phyloP scores from a whole-genome alignment of 768 basidiomycete genomes.

The Asterophora lycoperdoides region DNA sequence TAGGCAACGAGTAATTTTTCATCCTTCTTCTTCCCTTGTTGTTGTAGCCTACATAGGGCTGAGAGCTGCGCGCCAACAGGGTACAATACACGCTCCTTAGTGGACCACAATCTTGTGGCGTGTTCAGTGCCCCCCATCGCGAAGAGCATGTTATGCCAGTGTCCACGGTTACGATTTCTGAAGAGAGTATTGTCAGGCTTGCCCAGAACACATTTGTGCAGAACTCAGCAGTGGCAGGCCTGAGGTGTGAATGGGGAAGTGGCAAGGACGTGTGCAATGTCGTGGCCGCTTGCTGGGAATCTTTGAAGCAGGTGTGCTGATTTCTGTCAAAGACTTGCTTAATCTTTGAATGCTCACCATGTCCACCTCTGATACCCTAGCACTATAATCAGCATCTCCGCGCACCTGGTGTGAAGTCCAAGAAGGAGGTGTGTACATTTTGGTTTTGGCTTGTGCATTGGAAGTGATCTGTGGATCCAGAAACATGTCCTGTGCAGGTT shows the following conservation, averaged over 20 bases:
- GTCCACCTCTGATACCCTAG: neutral
- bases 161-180: slow-evolving; percentile 13
- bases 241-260: slow-evolving; percentile 20
- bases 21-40: neutral
- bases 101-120: slow-evolving; percentile 6
- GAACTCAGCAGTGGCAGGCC: neutral
- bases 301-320: slow-evolving; percentile 17
- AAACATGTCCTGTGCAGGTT: slow-evolving; percentile 11
- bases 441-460: neutral
- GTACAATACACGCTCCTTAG: slow-evolving; percentile 8
- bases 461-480: neutral
- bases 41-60: neutral
- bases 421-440: slow-evolving; percentile 13
- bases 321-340: slow-evolving; percentile 2
- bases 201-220: slow-evolving; percentile 7
- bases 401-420: neutral
- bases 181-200: slow-evolving; percentile 13
- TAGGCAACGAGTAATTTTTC: neutral
- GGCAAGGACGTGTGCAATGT: slow-evolving; percentile 15
- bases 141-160: slow-evolving; percentile 16
- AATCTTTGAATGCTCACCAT: neutral
- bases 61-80: neutral
- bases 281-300: slow-evolving; percentile 15
- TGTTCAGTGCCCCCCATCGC: neutral
- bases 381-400: slow-evolving; percentile 10